These are phyloP conservation scores for Artemisia tridentata DNA, from an alignment of 129 eudicot genomes.

Conservation along the genomic window DNA sequence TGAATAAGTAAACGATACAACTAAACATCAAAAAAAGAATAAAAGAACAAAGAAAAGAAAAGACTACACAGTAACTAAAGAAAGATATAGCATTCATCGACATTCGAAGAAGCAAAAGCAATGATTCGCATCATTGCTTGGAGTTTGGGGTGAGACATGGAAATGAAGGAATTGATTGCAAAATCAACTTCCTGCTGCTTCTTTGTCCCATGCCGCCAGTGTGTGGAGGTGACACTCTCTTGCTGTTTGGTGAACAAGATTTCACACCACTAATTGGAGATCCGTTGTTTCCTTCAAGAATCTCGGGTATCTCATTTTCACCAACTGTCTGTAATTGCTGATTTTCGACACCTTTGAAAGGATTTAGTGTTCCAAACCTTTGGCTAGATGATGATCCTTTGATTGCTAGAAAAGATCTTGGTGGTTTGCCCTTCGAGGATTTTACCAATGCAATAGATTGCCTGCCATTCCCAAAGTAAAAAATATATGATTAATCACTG, in stretches of 20 bases:
- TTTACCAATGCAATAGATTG: conserved; percentile 39
- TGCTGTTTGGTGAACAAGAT: conserved; percentile 74
- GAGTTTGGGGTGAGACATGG: conserved; percentile 70
- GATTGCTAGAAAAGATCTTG: conserved; percentile 52
- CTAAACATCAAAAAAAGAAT: conserved; percentile 22
- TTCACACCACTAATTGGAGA: conserved; percentile 62
- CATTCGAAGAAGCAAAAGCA: conserved; percentile 17
- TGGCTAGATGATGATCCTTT: conserved; percentile 43
- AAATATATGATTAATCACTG: neutral
- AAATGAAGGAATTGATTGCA: conserved; percentile 86
- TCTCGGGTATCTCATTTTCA: conserved; percentile 69
- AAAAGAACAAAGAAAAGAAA: conserved; percentile 1
- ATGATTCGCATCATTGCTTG: conserved; percentile 39
- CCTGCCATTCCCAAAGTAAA: conserved; percentile 23
- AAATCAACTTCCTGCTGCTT: conserved; percentile 84
- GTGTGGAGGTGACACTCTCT: conserved; percentile 94
- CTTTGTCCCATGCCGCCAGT: conserved; percentile 45
- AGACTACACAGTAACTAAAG: conserved; percentile 37
- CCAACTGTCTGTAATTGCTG: conserved; percentile 44
- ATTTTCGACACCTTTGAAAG: conserved; percentile 40
- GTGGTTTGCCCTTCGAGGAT: conserved; percentile 75
- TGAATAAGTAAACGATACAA: conserved; percentile 32
- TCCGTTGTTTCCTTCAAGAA: conserved; percentile 53
- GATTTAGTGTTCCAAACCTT: conserved; percentile 44
- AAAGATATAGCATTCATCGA: conserved; percentile 15